Percentiles rank a stretch among this genome's conserved stretches.
Evolutionary conservation across 768 basidiomycete genomes (phyloP).

Genomic region (Podaxis sp.): DNA sequence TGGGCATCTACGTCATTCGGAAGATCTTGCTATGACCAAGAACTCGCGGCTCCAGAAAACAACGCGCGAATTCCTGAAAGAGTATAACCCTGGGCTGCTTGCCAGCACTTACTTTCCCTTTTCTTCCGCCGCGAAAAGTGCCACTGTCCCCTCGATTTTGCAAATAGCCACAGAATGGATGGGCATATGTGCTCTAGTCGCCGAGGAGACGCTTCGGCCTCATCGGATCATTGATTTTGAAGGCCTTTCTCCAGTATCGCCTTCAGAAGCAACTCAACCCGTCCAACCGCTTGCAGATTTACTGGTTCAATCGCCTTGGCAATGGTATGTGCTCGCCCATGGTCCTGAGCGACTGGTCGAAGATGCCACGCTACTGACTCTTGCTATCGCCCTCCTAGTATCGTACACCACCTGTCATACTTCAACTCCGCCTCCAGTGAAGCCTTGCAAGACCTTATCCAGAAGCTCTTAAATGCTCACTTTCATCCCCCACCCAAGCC

Average conservation of each 20-base stretch:
- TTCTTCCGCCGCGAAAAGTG: background rate
- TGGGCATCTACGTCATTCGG: background rate
- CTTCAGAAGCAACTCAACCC: background rate
- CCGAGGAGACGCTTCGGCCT: conserved; percentile 8
- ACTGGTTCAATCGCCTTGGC: background rate
- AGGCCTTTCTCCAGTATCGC: background rate
- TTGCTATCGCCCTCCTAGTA: background rate
- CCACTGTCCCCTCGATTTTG: background rate
- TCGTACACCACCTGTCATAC: background rate
- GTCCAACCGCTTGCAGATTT: background rate
- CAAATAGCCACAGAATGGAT: conserved; percentile 7
- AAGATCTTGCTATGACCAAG: background rate
- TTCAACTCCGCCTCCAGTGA: background rate
- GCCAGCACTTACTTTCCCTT: conserved; percentile 9
- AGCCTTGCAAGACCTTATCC: background rate
- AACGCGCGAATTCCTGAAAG: background rate
- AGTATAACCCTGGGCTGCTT: conserved; percentile 13
- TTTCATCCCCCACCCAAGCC: background rate
- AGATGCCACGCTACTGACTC: background rate
- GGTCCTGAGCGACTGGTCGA: background rate
- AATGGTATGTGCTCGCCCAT: background rate
- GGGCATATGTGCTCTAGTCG: conserved; percentile 1
- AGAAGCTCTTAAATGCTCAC: background rate
- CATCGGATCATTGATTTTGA: background rate
- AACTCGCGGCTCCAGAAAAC: background rate